phyloP scores from a whole-genome alignment of 768 basidiomycete species.

The Serendipita indica region DNA sequence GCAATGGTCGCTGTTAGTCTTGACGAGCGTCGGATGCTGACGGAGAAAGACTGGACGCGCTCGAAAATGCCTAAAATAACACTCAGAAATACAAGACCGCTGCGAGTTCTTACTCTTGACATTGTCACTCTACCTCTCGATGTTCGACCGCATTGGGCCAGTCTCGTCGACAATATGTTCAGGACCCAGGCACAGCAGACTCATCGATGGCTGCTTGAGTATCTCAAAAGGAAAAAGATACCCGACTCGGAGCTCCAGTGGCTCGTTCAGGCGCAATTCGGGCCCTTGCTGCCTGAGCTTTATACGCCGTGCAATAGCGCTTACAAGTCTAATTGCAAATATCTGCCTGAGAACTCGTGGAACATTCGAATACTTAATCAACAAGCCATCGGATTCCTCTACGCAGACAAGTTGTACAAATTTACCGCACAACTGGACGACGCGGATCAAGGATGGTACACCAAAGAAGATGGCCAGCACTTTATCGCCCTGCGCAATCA shows the following conservation, averaged over 20 bases:
- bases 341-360: not conserved
- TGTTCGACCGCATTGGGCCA: not conserved
- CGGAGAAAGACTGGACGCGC: not conserved
- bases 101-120: not conserved
- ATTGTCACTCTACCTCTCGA: not conserved
- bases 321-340: not conserved
- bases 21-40: not conserved
- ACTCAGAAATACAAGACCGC: not conserved
- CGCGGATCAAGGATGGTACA: not conserved
- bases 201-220: not conserved
- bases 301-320: not conserved
- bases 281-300: not conserved
- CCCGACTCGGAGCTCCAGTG: not conserved
- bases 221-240: not conserved
- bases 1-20: not conserved
- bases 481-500: not conserved
- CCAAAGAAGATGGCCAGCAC: not conserved
- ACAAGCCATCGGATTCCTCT: not conserved
- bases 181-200: not conserved
- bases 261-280: not conserved
- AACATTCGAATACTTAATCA: not conserved
- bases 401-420: not conserved
- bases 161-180: not conserved
- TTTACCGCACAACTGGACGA: not conserved
- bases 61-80: not conserved